Evolutionary conservation across 129 eudicot species (phyloP).

Genomic region (Erigeron canadensis): DNA sequence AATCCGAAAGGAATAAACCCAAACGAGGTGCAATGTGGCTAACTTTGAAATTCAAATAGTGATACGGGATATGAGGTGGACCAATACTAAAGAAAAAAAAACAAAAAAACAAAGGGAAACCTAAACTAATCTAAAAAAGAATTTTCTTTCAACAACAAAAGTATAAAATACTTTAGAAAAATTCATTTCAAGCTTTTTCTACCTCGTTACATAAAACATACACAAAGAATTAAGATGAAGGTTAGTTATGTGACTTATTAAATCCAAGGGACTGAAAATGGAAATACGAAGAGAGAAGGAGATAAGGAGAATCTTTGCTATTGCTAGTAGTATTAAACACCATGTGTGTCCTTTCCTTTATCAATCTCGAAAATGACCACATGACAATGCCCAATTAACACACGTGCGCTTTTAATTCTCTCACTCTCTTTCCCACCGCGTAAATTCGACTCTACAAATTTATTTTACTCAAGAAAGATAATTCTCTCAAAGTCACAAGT

Average conservation of each 20-base stretch:
- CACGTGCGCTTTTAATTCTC: constrained; percentile 26
- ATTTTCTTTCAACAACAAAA: too few relatives aligned
- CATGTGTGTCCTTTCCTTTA: constrained; percentile 10
- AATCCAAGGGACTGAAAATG: background rate
- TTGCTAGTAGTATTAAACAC: background rate
- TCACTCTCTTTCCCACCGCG: constrained; percentile 6
- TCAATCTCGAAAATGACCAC: constrained; percentile 15
- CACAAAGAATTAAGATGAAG: background rate
- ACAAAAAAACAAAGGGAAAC: too few relatives aligned
- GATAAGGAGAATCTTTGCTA: constrained; percentile 10
- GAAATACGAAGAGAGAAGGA: background rate
- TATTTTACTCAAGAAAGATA: too few relatives aligned
- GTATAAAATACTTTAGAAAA: too few relatives aligned
- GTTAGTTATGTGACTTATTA: background rate
- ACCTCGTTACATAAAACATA: background rate
- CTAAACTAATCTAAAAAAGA: too few relatives aligned
- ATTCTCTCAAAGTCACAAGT: background rate
- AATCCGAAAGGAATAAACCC: too few relatives aligned
- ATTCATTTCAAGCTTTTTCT: too few relatives aligned
- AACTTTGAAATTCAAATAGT: too few relatives aligned
- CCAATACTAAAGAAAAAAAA: too few relatives aligned
- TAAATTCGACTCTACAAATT: too few relatives aligned
- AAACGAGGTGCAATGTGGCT: too few relatives aligned
- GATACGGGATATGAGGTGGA: too few relatives aligned
- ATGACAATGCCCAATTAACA: constrained; percentile 14